Base-by-base conservation (phyloP, 2,329 filamentous ascomycete genomes). In the Diaporthe ilicicola region DNA sequence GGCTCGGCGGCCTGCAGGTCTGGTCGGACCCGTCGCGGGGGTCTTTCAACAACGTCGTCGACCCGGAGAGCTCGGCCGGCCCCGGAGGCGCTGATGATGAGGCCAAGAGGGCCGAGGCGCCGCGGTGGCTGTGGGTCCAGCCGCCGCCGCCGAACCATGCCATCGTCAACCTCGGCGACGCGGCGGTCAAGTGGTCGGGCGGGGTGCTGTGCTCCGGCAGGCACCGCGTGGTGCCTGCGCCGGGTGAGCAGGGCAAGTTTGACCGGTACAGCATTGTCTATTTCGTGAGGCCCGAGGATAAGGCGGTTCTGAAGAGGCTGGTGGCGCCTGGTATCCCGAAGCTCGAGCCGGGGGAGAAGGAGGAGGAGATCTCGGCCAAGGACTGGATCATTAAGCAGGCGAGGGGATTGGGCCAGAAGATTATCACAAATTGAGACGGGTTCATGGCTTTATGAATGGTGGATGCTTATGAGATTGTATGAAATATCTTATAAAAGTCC, bases 131-230 rank as follows among this genome's bases (percentile, higher is more conserved):
- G 3, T 82, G 79, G 67, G 79, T 83, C 0, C 75, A 76, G 42
- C 81, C 81, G 4, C 66, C 78, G 17, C 74, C 76, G 5, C 79
- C 79, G 4, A 77, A 78, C 64, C 71, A 72, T 15, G 79, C 77
- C 4, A 79, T 83, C 24, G 77, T 82, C 29, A 82, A 83, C 70
- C 73, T 82, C 0, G 81, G 81, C 0, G 81, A 83, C 55, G 78
- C 81, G 12, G 78, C 82, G 74, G 77, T 78, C 17, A 77, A 79
- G 51, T 81, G 78, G 51, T 79, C 78, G 1, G 74, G 75, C 46
- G 79, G 80, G 2, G 48, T 81, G 34, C 71, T 82, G 24, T 76
- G 77, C 34, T 77, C 75, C 39, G 79, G 78, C 54, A 74, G 80
- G n/a, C 80, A 81, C 73, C 75, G 80, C 1, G 79, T 81, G 15